phyloP scores from a whole-genome alignment of 2,329 filamentous ascomycete species.

The Alternaria ethzedia region DNA sequence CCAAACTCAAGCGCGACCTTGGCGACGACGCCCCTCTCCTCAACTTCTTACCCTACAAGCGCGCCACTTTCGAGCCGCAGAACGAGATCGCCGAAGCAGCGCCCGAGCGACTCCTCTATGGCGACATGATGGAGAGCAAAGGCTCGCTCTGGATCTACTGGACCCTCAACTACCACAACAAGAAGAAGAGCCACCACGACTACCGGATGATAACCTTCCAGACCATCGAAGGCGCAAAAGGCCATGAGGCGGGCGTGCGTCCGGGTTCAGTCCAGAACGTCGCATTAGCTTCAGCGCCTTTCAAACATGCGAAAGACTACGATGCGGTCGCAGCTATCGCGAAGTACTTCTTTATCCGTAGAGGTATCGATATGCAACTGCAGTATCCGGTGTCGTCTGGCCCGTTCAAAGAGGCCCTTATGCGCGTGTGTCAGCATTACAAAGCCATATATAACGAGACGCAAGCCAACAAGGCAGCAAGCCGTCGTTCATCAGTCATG shows the following conservation, averaged over 20 bases:
- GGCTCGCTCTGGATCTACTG: constrained; percentile 5
- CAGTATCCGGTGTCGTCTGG: not conserved
- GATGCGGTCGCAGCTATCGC: not conserved
- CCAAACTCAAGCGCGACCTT: not conserved
- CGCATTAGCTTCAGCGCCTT: not conserved
- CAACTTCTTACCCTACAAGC: not conserved
- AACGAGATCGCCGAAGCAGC: not conserved
- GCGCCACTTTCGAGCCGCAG: constrained; percentile 1
- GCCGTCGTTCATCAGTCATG: not conserved
- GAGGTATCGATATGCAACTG: not conserved
- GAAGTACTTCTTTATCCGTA: constrained; percentile 6
- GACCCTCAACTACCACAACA: not conserved
- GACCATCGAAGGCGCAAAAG: not conserved
- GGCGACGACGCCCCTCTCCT: not conserved
- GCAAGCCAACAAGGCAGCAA: not conserved
- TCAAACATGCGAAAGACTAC: not conserved
- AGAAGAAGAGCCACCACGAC: not conserved
- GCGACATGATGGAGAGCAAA: constrained; percentile 9
- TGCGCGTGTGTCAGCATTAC: not conserved
- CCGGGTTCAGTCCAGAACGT: not conserved
- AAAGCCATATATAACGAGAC: not conserved
- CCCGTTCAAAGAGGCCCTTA: not conserved
- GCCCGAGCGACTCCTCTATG: not conserved
- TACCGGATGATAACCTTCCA: not conserved
- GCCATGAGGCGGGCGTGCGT: not conserved